phyloP scores from a whole-genome alignment of 768 basidiomycete genomes.

The Panaeolus cyanescens region DNA sequence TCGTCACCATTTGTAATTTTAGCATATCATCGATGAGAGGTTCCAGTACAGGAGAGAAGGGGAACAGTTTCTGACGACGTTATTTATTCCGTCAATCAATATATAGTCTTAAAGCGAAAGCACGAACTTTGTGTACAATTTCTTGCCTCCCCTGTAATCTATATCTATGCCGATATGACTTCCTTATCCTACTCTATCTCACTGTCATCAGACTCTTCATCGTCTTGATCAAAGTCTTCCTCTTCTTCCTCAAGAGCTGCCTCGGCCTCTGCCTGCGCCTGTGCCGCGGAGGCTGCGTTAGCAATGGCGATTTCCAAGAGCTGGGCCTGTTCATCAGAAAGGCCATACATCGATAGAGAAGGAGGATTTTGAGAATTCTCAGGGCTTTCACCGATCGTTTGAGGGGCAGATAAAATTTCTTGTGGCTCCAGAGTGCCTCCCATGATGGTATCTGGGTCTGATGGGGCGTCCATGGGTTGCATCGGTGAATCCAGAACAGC shows the following conservation, averaged over 20 bases:
- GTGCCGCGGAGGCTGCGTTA: slow-evolving; percentile 72
- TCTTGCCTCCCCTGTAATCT: slow-evolving; percentile 13
- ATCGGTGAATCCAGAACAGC: slow-evolving; percentile 15
- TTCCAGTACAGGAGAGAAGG: not conserved
- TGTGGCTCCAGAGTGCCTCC: slow-evolving; percentile 10
- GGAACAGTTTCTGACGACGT: slow-evolving; percentile 20
- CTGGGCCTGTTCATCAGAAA: slow-evolving; percentile 73
- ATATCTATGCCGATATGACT: slow-evolving; percentile 16
- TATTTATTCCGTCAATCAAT: slow-evolving; percentile 25
- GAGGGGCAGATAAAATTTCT: slow-evolving; percentile 13
- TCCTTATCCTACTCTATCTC: slow-evolving; percentile 28
- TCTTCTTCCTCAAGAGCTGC: slow-evolving; percentile 75
- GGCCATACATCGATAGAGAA: slow-evolving; percentile 65
- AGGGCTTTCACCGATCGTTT: slow-evolving; percentile 16
- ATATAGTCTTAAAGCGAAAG: slow-evolving; percentile 13
- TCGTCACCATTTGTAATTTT: slow-evolving; percentile 11
- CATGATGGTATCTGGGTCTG: slow-evolving; percentile 9
- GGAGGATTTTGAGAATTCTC: slow-evolving; percentile 26
- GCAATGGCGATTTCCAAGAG: slow-evolving; percentile 74
- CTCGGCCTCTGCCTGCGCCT: slow-evolving; percentile 79
- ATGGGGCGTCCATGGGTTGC: slow-evolving; percentile 12
- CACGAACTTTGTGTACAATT: slow-evolving; percentile 23
- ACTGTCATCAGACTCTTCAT: slow-evolving; percentile 43
- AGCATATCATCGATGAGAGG: slow-evolving; percentile 5
- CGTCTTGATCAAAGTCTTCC: slow-evolving; percentile 49